Evolutionary conservation across 2,329 filamentous ascomycete species (phyloP).

Genomic region (Escovopsis weberi): DNA sequence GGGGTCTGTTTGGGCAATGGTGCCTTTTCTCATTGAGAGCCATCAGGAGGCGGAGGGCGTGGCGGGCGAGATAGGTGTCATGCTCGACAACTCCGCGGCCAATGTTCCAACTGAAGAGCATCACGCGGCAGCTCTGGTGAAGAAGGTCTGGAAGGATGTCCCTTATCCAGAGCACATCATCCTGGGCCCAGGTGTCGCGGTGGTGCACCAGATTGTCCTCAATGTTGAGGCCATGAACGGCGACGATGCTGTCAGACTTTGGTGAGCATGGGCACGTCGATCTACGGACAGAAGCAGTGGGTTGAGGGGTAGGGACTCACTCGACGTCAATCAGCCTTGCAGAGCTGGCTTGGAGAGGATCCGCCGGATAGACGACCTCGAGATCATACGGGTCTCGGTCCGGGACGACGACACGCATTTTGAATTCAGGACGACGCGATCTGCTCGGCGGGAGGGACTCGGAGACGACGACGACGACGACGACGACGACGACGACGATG

Average conservation of each 20-base stretch:
- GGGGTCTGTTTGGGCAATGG: neutral
- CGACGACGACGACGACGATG: no score
- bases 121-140: slow-evolving; percentile 1
- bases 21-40: slow-evolving; percentile 1
- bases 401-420: no score
- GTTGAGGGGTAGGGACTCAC: neutral
- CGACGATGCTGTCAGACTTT: slow-evolving; percentile 1
- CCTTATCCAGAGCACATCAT: slow-evolving; percentile 1
- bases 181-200: slow-evolving; percentile 2
- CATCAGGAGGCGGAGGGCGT: slow-evolving; percentile 1
- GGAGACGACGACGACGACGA: no score
- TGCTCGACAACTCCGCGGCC: neutral
- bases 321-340: neutral
- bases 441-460: no score
- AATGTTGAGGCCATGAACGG: slow-evolving; percentile 4
- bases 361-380: no score
- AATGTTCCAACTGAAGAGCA: slow-evolving; percentile 5
- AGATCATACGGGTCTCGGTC: no score
- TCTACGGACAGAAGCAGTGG: neutral
- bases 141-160: slow-evolving; percentile 2
- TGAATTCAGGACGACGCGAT: no score
- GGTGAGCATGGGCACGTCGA: neutral
- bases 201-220: slow-evolving; percentile 1
- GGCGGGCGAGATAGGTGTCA: slow-evolving; percentile 1
- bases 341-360: no score